Evolutionary conservation across 2,329 filamentous ascomycete species (phyloP).

Genomic region (Drechslerella coelobrocha): DNA sequence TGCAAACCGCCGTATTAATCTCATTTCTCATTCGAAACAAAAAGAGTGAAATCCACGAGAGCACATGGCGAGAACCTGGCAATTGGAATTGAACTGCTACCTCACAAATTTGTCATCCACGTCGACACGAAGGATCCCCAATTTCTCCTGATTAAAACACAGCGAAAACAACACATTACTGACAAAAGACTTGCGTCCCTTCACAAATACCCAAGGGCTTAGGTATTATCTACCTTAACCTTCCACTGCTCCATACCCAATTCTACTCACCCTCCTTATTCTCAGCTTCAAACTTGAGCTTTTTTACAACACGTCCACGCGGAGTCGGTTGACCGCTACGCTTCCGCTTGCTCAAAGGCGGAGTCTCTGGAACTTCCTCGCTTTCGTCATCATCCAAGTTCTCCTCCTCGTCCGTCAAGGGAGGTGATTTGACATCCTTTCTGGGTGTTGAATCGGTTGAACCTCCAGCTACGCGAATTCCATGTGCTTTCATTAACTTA

Average conservation of each 20-base stretch:
- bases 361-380: slow-evolving; percentile 1
- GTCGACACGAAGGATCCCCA: too few relatives aligned
- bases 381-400: neutral
- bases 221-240: too few relatives aligned
- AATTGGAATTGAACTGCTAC: too few relatives aligned
- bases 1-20: slow-evolving; percentile 7
- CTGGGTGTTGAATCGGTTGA: neutral
- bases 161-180: too few relatives aligned
- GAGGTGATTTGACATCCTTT: slow-evolving; percentile 25
- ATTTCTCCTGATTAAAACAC: too few relatives aligned
- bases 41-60: too few relatives aligned
- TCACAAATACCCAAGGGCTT: too few relatives aligned
- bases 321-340: neutral
- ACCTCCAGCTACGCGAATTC: slow-evolving; percentile 4
- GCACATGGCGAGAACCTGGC: too few relatives aligned
- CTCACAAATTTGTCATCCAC: too few relatives aligned
- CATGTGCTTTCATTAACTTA: slow-evolving; percentile 24
- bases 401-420: slow-evolving; percentile 30
- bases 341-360: slow-evolving; percentile 26
- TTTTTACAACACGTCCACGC: slow-evolving; percentile 10
- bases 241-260: neutral
- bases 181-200: too few relatives aligned
- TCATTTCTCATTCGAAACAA: too few relatives aligned
- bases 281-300: neutral
- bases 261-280: neutral